A percentile compares a stretch with the other conserved stretches of the same genome.
phyloP scores from a whole-genome alignment of 352 stramenopile genomes.

The Pythium monospermum region DNA sequence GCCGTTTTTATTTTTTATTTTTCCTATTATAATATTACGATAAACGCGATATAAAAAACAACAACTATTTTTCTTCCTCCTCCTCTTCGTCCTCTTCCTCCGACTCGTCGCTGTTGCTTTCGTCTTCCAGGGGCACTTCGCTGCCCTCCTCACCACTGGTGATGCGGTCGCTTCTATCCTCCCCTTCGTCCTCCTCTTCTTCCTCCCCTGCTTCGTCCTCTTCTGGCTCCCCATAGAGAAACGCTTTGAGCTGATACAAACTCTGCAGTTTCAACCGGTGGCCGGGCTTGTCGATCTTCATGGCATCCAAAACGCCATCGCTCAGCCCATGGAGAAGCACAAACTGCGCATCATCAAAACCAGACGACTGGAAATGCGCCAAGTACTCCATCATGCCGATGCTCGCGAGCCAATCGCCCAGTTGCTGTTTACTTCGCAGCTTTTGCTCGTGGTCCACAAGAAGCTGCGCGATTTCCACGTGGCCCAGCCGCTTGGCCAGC shows the following conservation, averaged over 20 bases:
- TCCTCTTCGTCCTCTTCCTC: constrained; percentile 10
- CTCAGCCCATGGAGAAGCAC: constrained; percentile 41
- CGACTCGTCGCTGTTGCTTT: constrained; percentile 13
- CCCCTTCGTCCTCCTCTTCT: constrained; percentile 17
- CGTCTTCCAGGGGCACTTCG: constrained; percentile 16
- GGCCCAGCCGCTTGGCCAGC: constrained; percentile 36
- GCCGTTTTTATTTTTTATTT: not conserved
- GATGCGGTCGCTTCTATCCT: constrained; percentile 14
- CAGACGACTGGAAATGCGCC: constrained; percentile 34
- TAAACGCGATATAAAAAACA: too few relatives aligned
- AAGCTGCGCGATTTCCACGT: constrained; percentile 26
- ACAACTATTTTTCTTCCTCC: not conserved
- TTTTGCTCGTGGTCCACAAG: constrained; percentile 20
- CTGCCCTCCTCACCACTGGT: constrained; percentile 11
- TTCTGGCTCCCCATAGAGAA: constrained; percentile 28
- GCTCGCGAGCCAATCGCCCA: constrained; percentile 61
- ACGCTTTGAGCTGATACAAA: constrained; percentile 62
- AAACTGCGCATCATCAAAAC: constrained; percentile 68
- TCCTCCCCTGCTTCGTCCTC: constrained; percentile 26
- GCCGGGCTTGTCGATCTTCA: constrained; percentile 61
- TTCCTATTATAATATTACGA: too few relatives aligned
- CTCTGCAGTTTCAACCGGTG: constrained; percentile 63
- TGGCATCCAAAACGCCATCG: constrained; percentile 44
- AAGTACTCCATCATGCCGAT: constrained; percentile 72
- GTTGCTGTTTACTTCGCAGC: constrained; percentile 22